Conservation (phyloP, 768 basidiomycete species). For the Mycena belliarum region DNA sequence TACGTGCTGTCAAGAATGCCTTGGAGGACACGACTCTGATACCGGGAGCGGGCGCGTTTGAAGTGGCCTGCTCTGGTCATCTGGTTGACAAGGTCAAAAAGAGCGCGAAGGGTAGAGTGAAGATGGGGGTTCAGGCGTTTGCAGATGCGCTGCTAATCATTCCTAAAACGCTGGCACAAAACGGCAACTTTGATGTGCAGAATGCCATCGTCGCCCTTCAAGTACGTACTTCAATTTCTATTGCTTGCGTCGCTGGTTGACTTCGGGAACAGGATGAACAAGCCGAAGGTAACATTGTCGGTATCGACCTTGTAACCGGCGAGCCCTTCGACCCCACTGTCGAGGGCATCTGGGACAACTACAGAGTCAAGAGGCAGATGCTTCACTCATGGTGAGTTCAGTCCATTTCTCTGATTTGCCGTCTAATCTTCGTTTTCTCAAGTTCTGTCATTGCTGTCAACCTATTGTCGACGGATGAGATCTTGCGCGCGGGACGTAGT, state of each 20-base stretch:
- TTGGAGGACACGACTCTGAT: conserved; percentile 87
- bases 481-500: conserved; percentile 85
- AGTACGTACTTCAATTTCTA: conserved; percentile 39
- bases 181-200: conserved; percentile 97
- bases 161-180: conserved; percentile 94
- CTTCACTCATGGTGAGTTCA: conserved; percentile 85
- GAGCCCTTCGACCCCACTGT: conserved; percentile 96
- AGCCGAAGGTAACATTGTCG: conserved; percentile 90
- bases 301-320: conserved; percentile 89
- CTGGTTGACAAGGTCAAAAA: conserved; percentile 79
- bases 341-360: conserved; percentile 98
- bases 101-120: conserved; percentile 87
- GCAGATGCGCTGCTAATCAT: conserved; percentile 93
- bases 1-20: conserved; percentile 95
- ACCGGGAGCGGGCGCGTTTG: conserved; percentile 98
- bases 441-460: conserved; percentile 96
- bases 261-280: conserved; percentile 74
- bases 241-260: conserved; percentile 5
- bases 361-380: conserved; percentile 98
- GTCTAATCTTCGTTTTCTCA: conserved; percentile 25
- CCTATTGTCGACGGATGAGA: conserved; percentile 93
- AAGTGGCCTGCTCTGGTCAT: conserved; percentile 88
- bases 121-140: conserved; percentile 97
- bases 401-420: not conserved
- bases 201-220: conserved; percentile 91